Conservation (phyloP, 352 stramenopile species). For the Globisporangium okanoganense region DNA sequence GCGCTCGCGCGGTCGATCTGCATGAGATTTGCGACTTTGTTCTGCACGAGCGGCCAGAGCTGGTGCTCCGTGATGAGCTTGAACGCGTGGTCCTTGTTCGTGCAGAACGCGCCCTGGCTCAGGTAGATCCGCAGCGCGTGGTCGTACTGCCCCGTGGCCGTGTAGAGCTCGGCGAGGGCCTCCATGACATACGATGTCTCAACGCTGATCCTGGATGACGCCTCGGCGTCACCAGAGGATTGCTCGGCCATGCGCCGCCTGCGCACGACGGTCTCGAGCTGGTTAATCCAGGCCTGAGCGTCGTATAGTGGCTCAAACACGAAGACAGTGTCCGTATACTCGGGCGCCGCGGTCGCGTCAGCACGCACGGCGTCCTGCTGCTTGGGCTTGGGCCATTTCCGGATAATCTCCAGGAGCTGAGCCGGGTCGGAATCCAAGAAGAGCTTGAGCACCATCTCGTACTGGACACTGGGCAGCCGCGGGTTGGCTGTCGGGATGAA, state of each 20-base stretch:
- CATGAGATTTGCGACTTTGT: slow-evolving; percentile 78
- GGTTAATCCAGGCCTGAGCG: slow-evolving; percentile 75
- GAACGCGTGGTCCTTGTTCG: slow-evolving; percentile 84
- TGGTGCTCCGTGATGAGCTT: slow-evolving; percentile 83
- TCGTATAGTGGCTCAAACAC: slow-evolving; percentile 81
- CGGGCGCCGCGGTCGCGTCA: slow-evolving; percentile 26
- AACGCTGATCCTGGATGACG: slow-evolving; percentile 48
- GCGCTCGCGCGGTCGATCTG: slow-evolving; percentile 67
- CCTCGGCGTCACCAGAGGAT: slow-evolving; percentile 16
- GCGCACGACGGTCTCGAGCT: slow-evolving; percentile 71
- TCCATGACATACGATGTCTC: slow-evolving; percentile 85
- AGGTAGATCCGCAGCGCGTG: slow-evolving; percentile 82
- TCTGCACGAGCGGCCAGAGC: slow-evolving; percentile 69
- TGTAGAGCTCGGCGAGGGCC: slow-evolving; percentile 76
- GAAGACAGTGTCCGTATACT: slow-evolving; percentile 69
- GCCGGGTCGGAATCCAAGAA: slow-evolving; percentile 79
- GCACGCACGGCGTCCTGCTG: slow-evolving; percentile 29
- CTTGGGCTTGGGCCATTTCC: slow-evolving; percentile 78
- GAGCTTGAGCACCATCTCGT: slow-evolving; percentile 85
- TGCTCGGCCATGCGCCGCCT: slow-evolving; percentile 63
- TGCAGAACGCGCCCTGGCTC: slow-evolving; percentile 79
- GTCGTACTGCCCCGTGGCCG: slow-evolving; percentile 77
- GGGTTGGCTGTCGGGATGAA: slow-evolving; percentile 72
- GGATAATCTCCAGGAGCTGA: slow-evolving; percentile 71
- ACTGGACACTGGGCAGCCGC: slow-evolving; percentile 63